Percentiles rank a stretch among this genome's conserved stretches.
phyloP scores from a whole-genome alignment of 1,139 yeast genomes.

The Pichia sp. region DNA sequence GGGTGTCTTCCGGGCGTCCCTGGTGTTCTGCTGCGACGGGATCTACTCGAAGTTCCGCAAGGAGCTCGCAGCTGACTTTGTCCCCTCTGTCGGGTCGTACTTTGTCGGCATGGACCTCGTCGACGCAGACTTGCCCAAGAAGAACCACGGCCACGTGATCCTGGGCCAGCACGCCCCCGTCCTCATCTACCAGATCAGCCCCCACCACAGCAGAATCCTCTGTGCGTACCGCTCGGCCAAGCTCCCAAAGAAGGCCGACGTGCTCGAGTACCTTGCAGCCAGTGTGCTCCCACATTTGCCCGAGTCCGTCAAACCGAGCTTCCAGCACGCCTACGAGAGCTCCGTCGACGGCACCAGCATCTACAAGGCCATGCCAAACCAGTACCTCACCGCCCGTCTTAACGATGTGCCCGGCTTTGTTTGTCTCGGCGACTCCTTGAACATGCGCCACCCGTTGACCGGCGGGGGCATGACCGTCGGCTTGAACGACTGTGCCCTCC shows the following conservation, averaged over 20 bases:
- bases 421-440: constrained; percentile 87
- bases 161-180: constrained; percentile 86
- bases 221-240: constrained; percentile 79
- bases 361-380: constrained; percentile 90
- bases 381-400: constrained; percentile 73
- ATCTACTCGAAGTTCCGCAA: constrained; percentile 90
- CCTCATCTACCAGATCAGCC: constrained; percentile 79
- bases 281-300: constrained; percentile 73
- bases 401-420: constrained; percentile 71
- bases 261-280: constrained; percentile 54
- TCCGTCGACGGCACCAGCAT: constrained; percentile 37
- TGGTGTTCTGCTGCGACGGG: constrained; percentile 87
- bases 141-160: constrained; percentile 83
- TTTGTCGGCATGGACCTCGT: constrained; percentile 79
- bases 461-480: constrained; percentile 99
- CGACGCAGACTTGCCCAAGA: constrained; percentile 67
- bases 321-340: constrained; percentile 47
- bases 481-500: constrained; percentile 72
- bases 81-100: constrained; percentile 71
- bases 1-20: constrained; percentile 47
- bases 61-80: constrained; percentile 48
- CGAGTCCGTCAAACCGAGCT: constrained; percentile 56
- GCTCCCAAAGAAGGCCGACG: constrained; percentile 62
- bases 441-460: constrained; percentile 97
- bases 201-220: constrained; percentile 76